Conservation (phyloP, 495 filamentous ascomycete species). For the Penicilliopsis zonata region DNA sequence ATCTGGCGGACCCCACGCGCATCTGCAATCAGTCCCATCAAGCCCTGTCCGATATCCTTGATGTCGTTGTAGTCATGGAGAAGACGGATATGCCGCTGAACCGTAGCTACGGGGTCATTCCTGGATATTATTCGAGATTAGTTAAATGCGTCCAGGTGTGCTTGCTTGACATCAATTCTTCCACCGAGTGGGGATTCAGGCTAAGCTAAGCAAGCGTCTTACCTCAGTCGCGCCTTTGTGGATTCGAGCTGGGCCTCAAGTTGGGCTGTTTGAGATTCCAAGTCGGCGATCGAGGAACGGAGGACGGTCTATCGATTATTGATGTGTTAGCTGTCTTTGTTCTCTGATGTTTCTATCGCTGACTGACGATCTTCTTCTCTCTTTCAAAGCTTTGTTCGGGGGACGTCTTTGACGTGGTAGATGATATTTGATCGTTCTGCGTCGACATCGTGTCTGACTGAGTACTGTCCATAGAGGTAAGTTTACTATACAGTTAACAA, state of each 20-base stretch:
- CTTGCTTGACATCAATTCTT: too few species aligned
- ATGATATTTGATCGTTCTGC: slow-evolving; percentile 1
- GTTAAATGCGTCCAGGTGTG: too few species aligned
- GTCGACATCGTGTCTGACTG: slow-evolving; percentile 1
- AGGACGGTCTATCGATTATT: slow-evolving; percentile 13
- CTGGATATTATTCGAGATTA: slow-evolving; percentile 4
- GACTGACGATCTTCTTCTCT: slow-evolving; percentile 12
- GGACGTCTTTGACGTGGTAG: too few species aligned
- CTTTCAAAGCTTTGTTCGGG: slow-evolving; percentile 4
- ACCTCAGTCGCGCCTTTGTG: slow-evolving; percentile 24
- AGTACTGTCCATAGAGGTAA: too few species aligned
- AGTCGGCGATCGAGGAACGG: slow-evolving; percentile 18
- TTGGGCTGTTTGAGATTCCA: slow-evolving; percentile 19
- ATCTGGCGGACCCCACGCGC: slow-evolving; percentile 46
- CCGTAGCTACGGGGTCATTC: slow-evolving; percentile 27
- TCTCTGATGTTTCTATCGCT: neutral
- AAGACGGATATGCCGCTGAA: slow-evolving; percentile 53
- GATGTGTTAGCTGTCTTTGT: slow-evolving; percentile 3
- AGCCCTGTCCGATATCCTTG: slow-evolving; percentile 57
- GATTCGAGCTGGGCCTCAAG: slow-evolving; percentile 20
- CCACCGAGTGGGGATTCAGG: too few species aligned
- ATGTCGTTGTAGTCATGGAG: slow-evolving; percentile 74
- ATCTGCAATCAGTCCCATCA: slow-evolving; percentile 67
- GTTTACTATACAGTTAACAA: too few species aligned
- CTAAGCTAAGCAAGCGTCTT: too few species aligned